phyloP scores from a whole-genome alignment of 169 alveolate species.

The Plasmodium vivax region DNA sequence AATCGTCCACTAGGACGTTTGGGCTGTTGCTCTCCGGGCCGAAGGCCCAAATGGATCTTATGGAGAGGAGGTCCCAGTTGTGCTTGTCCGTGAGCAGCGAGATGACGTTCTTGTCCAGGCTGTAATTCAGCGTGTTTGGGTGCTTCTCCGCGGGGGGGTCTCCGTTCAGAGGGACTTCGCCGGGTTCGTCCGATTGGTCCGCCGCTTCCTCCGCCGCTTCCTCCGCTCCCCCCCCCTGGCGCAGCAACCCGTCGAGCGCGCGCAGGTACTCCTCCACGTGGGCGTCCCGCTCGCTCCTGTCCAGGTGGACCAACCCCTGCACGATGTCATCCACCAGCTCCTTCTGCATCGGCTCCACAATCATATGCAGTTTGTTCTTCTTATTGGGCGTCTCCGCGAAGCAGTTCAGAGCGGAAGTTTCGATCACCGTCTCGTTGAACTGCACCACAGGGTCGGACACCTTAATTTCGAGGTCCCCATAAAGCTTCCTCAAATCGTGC shows the following conservation, averaged over 20 bases:
- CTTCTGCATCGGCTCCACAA: constrained; percentile 96
- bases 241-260: constrained; percentile 19
- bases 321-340: constrained; percentile 92
- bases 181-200: not conserved
- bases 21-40: constrained; percentile 96
- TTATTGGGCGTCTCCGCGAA: constrained; percentile 97
- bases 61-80: constrained; percentile 97
- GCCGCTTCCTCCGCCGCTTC: not conserved
- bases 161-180: not conserved
- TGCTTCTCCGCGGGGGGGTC: constrained; percentile 61
- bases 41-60: constrained; percentile 98
- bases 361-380: constrained; percentile 93
- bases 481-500: constrained; percentile 97
- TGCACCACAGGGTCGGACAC: constrained; percentile 96
- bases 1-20: constrained; percentile 95
- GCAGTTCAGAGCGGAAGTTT: constrained; percentile 96
- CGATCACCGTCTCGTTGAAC: constrained; percentile 97
- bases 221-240: not conserved
- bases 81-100: constrained; percentile 88
- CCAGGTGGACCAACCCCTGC: constrained; percentile 85
- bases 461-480: constrained; percentile 98
- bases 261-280: constrained; percentile 32
- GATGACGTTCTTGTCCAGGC: constrained; percentile 71
- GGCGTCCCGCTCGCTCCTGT: constrained; percentile 7
- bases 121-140: constrained; percentile 63